Evolutionary conservation across 768 basidiomycete species (phyloP), one percentile per base, ranked within the genome.

Genomic region (Rhodotorula diobovata): DNA sequence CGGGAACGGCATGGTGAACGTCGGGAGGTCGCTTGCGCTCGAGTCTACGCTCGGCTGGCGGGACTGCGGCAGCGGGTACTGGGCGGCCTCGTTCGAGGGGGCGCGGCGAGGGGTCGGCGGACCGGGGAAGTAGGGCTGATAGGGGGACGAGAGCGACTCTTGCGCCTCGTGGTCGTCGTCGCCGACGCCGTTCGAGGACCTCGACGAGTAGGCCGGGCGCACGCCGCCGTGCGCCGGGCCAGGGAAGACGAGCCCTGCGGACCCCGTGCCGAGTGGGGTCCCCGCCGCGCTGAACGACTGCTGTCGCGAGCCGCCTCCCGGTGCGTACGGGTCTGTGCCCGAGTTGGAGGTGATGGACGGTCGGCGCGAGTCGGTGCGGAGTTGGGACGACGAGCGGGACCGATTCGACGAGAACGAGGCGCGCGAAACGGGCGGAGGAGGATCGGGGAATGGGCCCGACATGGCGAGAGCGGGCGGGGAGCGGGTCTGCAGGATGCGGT

Each of bases 61-160:
- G 1, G 64, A 65, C 51, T n/a, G 51, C 7, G 54, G 54, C 16
- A 56, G 54, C 14, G 63, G 63, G 43, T 46, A 37, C 54, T 64
- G 63, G 0, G 63, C 20, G 2, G 63, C 32, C 18, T 64, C 63
- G 35, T 11, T 46, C 61, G 32, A 37, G 37, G 23, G n/a, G 51
- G 51, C 51, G 51, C 4, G 51, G 16, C 2, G 51, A n/a, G 39
- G 50, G 11, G 41, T 7, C 14, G 63, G 63, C 63, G 63, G 53
- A 32, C 63, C 63, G 28, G 63, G 63, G 16, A 64, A 55, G 54
- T 55, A 64, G 32, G 53, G 18, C 28, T 41, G 63, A 54, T 56
- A 46, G 9, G 43, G 15, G 16, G 62, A 54, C 39, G 61, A 51
- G 23, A 37, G 16, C 15, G 48, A 51, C 48, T 35, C 21, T 32